These are phyloP conservation scores for Dryas alaskensis DNA, from an alignment of 306 rosid genomes.

Conservation along the genomic window DNA sequence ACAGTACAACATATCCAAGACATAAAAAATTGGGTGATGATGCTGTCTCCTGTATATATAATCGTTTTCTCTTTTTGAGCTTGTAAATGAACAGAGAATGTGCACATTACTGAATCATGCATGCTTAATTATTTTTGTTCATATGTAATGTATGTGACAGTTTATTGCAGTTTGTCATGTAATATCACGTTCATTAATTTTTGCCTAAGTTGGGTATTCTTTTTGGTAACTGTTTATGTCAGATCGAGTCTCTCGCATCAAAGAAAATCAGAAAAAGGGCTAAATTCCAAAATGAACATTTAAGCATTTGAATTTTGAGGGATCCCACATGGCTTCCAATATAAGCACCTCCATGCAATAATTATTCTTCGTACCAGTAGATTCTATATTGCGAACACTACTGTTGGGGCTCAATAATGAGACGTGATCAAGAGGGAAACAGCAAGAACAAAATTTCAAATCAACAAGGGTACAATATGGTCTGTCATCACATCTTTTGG, in stretches of 20 bases:
- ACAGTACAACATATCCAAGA: too few species aligned
- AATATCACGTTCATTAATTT: slow-evolving; percentile 13
- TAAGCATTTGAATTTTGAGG: neutral
- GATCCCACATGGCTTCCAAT: slow-evolving; percentile 13
- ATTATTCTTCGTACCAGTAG: neutral
- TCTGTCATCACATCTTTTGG: neutral
- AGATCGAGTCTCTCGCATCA: neutral
- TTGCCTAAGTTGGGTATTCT: slow-evolving; percentile 20
- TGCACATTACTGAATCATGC: neutral
- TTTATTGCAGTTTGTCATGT: slow-evolving; percentile 15
- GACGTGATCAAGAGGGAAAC: neutral
- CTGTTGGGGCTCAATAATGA: neutral
- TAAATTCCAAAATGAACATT: slow-evolving; percentile 20
- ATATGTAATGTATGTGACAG: neutral
- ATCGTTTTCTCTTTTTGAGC: neutral
- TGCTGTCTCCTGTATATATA: neutral
- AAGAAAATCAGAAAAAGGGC: neutral
- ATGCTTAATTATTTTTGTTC: slow-evolving; percentile 14
- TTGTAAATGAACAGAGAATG: neutral
- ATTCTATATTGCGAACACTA: neutral
- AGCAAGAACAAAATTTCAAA: slow-evolving; percentile 5
- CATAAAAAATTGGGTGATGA: neutral
- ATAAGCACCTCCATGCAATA: slow-evolving; percentile 1
- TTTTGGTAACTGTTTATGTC: slow-evolving; percentile 6
- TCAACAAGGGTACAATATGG: slow-evolving; percentile 1